These are phyloP conservation scores for Colletotrichum sp. DNA, from an alignment of 2,329 filamentous ascomycete genomes.

Conservation along the genomic window DNA sequence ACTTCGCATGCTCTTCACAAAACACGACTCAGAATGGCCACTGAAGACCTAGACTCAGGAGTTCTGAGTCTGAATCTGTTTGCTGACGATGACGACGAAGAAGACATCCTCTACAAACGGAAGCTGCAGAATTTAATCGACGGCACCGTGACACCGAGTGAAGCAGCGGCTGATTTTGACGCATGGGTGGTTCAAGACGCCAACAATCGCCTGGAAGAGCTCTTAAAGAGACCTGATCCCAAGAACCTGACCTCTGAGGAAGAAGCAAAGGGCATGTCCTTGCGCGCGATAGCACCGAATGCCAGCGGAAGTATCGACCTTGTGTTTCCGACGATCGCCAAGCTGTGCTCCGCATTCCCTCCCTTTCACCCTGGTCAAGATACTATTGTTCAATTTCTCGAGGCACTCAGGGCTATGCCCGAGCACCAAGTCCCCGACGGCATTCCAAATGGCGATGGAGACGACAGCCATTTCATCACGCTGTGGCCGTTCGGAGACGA, in stretches of 20 bases:
- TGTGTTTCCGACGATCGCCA: background rate
- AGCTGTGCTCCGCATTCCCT: background rate
- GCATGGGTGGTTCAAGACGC: background rate
- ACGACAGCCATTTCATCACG: background rate
- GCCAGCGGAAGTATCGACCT: background rate
- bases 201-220: background rate
- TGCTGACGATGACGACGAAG: background rate
- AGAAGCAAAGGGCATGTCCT: background rate
- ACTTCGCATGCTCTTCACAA: background rate
- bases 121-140: background rate
- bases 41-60: background rate
- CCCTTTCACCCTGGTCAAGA: background rate
- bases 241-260: background rate
- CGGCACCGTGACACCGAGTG: background rate
- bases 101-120: background rate
- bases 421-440: background rate
- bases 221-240: background rate
- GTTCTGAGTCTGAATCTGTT: background rate
- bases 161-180: background rate
- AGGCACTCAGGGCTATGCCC: background rate
- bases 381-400: background rate
- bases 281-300: background rate
- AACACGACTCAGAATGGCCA: background rate
- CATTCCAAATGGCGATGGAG: fast-evolving
- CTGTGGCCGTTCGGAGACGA: background rate